phyloP scores from a whole-genome alignment of 306 rosid species.

The Glycine latifolia region DNA sequence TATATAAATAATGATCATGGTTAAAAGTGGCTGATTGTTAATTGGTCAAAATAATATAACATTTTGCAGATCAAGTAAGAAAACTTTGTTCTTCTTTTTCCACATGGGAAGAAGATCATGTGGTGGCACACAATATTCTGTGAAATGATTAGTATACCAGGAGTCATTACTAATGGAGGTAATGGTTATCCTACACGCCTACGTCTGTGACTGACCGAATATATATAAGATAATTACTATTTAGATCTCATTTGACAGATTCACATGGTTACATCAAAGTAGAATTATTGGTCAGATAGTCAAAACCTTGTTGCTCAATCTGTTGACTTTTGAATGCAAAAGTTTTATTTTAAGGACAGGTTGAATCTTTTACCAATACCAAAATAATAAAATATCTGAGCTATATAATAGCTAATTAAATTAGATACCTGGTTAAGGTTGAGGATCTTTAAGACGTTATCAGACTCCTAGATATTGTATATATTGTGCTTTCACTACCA shows the following conservation, averaged over 20 bases:
- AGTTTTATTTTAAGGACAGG: not conserved
- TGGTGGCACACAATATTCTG: too few species aligned
- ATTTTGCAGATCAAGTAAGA: not conserved
- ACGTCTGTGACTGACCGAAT: too few species aligned
- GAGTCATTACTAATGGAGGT: too few species aligned
- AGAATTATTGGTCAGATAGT: too few species aligned
- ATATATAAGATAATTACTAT: not conserved
- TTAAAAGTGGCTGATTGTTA: not conserved
- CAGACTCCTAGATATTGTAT: not conserved
- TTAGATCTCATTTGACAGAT: not conserved
- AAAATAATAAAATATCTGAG: not conserved
- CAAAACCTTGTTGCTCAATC: too few species aligned
- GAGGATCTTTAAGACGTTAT: not conserved
- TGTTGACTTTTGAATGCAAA: not conserved
- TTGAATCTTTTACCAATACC: not conserved
- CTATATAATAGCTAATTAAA: not conserved
- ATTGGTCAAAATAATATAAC: conserved; percentile 28
- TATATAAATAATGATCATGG: not conserved
- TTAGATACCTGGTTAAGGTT: conserved; percentile 24
- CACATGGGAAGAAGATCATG: too few species aligned
- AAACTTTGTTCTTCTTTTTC: too few species aligned
- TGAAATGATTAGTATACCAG: too few species aligned
- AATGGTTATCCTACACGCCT: too few species aligned
- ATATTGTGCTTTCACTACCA: conserved; percentile 22
- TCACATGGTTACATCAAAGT: too few species aligned